Evolutionary conservation across 2,329 filamentous ascomycete species (phyloP).

Genomic region (Aspergillus uvarum): DNA sequence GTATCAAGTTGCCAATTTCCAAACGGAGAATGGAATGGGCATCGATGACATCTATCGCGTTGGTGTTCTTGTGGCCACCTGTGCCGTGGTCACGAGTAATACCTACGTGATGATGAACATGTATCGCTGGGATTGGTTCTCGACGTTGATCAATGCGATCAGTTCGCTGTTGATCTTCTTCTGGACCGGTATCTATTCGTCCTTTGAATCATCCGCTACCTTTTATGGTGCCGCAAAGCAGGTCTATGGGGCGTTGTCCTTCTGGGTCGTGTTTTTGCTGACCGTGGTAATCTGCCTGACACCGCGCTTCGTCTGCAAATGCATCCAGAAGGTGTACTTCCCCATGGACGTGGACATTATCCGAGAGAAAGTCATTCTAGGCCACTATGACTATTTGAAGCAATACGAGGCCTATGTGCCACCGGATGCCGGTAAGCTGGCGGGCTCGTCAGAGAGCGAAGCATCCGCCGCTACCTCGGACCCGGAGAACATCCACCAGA

Average conservation of each 20-base stretch:
- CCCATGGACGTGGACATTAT: slow-evolving; percentile 7
- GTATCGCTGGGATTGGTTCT: slow-evolving; percentile 8
- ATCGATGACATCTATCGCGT: slow-evolving; percentile 4
- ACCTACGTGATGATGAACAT: slow-evolving; percentile 10
- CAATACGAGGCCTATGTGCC: slow-evolving; percentile 6
- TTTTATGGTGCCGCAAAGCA: slow-evolving; percentile 1
- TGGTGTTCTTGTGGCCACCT: slow-evolving; percentile 4
- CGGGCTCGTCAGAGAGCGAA: not conserved
- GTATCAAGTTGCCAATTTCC: slow-evolving; percentile 4
- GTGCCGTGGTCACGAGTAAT: slow-evolving; percentile 5
- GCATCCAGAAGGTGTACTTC: slow-evolving; percentile 8
- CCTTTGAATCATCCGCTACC: not conserved
- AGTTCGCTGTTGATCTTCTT: slow-evolving; percentile 7
- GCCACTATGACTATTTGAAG: slow-evolving; percentile 4
- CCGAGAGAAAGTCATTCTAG: slow-evolving; percentile 4
- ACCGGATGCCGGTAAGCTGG: slow-evolving; percentile 1
- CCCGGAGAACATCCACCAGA: not conserved
- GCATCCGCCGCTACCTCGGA: not conserved
- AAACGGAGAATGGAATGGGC: slow-evolving; percentile 3
- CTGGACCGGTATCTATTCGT: slow-evolving; percentile 7
- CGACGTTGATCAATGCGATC: slow-evolving; percentile 3
- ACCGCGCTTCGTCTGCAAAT: slow-evolving; percentile 6
- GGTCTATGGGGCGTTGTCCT: slow-evolving; percentile 4
- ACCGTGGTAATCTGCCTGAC: slow-evolving; percentile 5
- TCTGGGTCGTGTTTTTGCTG: slow-evolving; percentile 3